phyloP scores from a whole-genome alignment of 1,139 yeast genomes.

The Groenewaldozyma sp. region DNA sequence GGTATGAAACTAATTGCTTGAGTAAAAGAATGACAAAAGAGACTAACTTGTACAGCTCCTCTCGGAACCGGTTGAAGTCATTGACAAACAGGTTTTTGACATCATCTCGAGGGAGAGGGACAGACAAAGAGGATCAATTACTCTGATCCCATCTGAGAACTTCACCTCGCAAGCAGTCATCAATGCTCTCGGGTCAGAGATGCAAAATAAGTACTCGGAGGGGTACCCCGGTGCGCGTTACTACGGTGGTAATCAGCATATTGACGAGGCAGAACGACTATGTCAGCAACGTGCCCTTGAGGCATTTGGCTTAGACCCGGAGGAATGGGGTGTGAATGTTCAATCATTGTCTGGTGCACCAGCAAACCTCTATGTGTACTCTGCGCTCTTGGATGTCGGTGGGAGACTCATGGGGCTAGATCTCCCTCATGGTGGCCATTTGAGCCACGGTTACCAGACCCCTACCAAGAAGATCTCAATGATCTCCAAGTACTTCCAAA shows the following conservation, averaged over 20 bases:
- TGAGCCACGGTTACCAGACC: conserved; percentile 97
- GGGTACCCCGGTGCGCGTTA: conserved; percentile 97
- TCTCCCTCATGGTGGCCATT: conserved; percentile 96
- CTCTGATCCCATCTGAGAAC: conserved; percentile 92
- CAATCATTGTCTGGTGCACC: conserved; percentile 96
- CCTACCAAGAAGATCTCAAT: conserved; percentile 91
- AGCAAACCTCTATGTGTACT: conserved; percentile 93
- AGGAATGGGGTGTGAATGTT: conserved; percentile 96
- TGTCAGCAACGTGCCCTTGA: conserved; percentile 91
- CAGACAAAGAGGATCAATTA: conserved; percentile 92
- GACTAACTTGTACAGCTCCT: conserved; percentile 11
- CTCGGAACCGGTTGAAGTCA: conserved; percentile 23
- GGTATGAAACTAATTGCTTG: neutral
- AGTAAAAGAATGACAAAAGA: neutral
- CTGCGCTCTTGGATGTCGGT: conserved; percentile 88
- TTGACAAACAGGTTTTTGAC: conserved; percentile 33
- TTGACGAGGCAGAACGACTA: conserved; percentile 83
- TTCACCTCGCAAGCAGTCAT: conserved; percentile 95
- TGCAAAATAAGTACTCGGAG: conserved; percentile 97
- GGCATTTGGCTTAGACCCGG: conserved; percentile 72
- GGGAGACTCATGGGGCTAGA: conserved; percentile 96
- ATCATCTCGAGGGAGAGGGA: conserved; percentile 81
- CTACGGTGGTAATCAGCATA: conserved; percentile 94
- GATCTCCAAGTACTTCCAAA: conserved; percentile 92
- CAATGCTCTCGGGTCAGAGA: conserved; percentile 94